A percentile compares a stretch with the other conserved stretches of the same genome.
Conservation (phyloP, 441 rosid genomes). For the Eruca vesicaria region DNA sequence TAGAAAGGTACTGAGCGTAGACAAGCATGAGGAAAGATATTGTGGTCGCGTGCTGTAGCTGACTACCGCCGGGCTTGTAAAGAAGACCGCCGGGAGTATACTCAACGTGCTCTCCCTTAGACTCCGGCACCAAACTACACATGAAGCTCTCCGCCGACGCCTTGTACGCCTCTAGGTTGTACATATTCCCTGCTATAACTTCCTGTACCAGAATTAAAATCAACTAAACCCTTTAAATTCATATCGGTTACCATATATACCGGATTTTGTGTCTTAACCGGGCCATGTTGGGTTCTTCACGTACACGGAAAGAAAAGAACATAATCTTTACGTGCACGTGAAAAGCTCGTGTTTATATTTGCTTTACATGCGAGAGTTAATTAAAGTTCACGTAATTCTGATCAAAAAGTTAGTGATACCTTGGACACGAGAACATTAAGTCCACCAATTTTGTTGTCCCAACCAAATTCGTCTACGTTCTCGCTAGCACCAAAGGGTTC, state of each 20-base stretch:
- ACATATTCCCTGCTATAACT: conserved; percentile 58
- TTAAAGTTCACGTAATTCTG: not conserved
- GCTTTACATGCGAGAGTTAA: not conserved
- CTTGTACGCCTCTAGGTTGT: conserved; percentile 70
- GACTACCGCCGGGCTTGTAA: conserved; percentile 93
- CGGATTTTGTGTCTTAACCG: conserved; percentile 12
- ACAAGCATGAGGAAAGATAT: conserved; percentile 83
- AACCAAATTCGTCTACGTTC: conserved; percentile 85
- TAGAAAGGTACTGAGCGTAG: conserved; percentile 72
- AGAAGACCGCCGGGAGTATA: conserved; percentile 86
- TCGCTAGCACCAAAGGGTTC: conserved; percentile 83
- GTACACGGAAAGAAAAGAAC: conserved; percentile 22
- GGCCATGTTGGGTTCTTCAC: conserved; percentile 16
- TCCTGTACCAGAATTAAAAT: conserved; percentile 43
- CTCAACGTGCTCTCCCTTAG: conserved; percentile 64
- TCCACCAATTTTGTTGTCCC: conserved; percentile 97
- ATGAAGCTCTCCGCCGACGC: conserved; percentile 93
- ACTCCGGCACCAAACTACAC: conserved; percentile 77
- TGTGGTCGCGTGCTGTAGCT: conserved; percentile 86
- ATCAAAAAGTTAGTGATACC: conserved; percentile 34
- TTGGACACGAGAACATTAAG: conserved; percentile 84
- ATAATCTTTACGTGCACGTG: conserved; percentile 20
- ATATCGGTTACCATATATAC: not conserved
- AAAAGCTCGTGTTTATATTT: not conserved
- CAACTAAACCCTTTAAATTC: not conserved